These are phyloP conservation scores for Linnemannia exigua DNA, from an alignment of 192 early-diverging fungal genomes.

Conservation along the genomic window DNA sequence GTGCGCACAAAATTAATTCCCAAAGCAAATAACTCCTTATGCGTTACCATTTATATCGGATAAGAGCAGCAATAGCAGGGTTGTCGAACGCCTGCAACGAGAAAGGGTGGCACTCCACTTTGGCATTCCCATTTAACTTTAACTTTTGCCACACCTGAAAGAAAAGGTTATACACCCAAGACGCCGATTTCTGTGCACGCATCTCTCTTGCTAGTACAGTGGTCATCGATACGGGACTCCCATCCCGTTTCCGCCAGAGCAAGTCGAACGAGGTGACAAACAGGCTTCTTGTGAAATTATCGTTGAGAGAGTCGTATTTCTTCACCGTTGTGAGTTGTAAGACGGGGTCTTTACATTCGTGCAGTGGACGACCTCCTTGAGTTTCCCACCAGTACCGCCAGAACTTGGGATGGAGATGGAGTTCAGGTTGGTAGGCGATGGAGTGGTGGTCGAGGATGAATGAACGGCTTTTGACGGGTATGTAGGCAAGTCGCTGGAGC, in stretches of 20 bases:
- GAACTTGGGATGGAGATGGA: not conserved
- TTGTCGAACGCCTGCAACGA: not conserved
- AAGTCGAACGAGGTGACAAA: constrained; percentile 13
- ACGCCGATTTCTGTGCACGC: not conserved
- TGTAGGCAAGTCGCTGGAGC: not conserved
- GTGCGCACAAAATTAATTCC: too few relatives aligned
- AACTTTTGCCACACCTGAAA: not conserved
- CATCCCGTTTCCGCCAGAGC: not conserved
- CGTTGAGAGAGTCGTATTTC: not conserved
- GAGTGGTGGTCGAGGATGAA: constrained; percentile 19
- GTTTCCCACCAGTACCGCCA: not conserved
- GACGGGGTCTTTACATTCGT: constrained; percentile 3
- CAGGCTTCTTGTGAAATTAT: not conserved
- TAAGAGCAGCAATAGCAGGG: constrained; percentile 2
- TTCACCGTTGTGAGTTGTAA: not conserved
- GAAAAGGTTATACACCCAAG: not conserved
- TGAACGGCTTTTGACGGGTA: not conserved
- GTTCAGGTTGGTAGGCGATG: constrained; percentile 4
- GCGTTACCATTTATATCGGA: constrained; percentile 10
- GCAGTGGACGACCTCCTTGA: not conserved
- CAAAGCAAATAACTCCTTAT: too few relatives aligned
- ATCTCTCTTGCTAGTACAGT: not conserved
- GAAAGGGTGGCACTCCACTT: constrained; percentile 1
- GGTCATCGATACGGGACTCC: not conserved
- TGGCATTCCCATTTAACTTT: not conserved